phyloP scores from a whole-genome alignment of 495 filamentous ascomycete species.

The Bryoglossum gracile region DNA sequence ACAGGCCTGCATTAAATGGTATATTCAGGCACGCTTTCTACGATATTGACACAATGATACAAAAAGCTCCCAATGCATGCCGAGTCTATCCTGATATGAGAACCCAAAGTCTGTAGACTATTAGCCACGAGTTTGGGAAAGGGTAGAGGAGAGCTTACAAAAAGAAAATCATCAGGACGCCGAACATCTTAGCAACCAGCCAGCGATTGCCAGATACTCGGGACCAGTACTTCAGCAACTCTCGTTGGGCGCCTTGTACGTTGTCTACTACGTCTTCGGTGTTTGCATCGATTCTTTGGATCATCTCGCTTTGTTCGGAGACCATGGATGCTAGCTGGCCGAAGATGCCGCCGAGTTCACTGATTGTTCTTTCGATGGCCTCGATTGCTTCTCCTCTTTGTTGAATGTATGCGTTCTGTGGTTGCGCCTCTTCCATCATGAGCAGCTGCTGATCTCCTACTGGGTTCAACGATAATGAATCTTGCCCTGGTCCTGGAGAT shows the following conservation, averaged over 20 bases:
- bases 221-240: constrained; percentile 94
- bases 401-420: constrained; percentile 82
- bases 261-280: constrained; percentile 96
- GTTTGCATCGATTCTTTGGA: constrained; percentile 88
- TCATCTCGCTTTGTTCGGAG: constrained; percentile 92
- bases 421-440: constrained; percentile 88
- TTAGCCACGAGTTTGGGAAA: constrained; percentile 6
- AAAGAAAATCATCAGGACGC: constrained; percentile 58
- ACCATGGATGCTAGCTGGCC: constrained; percentile 97
- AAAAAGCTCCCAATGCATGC: neutral
- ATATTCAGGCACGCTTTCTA: constrained; percentile 21
- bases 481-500: constrained; percentile 49
- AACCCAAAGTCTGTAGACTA: constrained; percentile 23
- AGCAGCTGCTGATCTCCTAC: constrained; percentile 82
- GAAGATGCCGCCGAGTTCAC: constrained; percentile 90
- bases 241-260: constrained; percentile 89
- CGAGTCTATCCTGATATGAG: constrained; percentile 22
- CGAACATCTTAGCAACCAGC: constrained; percentile 99
- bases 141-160: constrained; percentile 29
- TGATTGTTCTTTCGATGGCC: constrained; percentile 91
- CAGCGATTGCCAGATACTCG: constrained; percentile 90
- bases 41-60: constrained; percentile 16
- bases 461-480: constrained; percentile 81
- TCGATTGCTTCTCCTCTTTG: constrained; percentile 95
- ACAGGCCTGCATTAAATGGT: constrained; percentile 14